Conservation (phyloP, 2,329 filamentous ascomycete genomes). For the Aureobasidium sp. region DNA sequence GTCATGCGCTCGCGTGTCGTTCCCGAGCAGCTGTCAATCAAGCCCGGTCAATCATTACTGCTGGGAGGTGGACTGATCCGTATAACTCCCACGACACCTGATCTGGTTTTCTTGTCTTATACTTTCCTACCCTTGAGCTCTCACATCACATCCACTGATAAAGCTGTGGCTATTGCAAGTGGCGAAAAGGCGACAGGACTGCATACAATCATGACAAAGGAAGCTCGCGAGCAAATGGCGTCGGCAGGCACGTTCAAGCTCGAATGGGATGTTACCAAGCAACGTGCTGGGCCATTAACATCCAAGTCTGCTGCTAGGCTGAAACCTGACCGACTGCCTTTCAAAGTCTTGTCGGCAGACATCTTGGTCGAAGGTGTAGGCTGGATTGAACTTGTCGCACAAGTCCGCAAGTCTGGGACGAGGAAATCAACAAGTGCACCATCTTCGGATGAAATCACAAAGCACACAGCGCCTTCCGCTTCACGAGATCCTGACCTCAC, state of each 20-base stretch:
- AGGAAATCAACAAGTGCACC: background rate
- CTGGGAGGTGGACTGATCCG: conserved; percentile 70
- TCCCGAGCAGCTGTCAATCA: conserved; percentile 66
- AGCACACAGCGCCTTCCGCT: background rate
- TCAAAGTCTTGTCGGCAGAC: conserved; percentile 71
- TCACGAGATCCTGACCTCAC: background rate
- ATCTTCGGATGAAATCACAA: background rate
- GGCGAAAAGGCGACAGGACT: conserved; percentile 51
- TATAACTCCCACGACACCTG: conserved; percentile 66
- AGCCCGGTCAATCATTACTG: conserved; percentile 70
- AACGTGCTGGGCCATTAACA: conserved; percentile 67
- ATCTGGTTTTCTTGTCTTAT: conserved; percentile 67
- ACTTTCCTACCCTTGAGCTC: conserved; percentile 73
- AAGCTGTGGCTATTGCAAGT: conserved; percentile 66
- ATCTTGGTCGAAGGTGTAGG: conserved; percentile 87
- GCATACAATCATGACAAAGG: conserved; percentile 55
- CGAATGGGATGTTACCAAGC: conserved; percentile 74
- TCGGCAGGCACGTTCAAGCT: conserved; percentile 71
- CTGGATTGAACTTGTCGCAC: conserved; percentile 82
- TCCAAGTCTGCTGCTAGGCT: conserved; percentile 55
- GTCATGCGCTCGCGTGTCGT: conserved; percentile 72
- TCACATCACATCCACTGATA: conserved; percentile 73
- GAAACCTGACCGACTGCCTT: conserved; percentile 65
- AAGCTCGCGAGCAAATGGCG: conserved; percentile 27
- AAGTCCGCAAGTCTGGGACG: conserved; percentile 53